Conservation (phyloP, 2,329 filamentous ascomycete species). For the Fusarium tuaranense region DNA sequence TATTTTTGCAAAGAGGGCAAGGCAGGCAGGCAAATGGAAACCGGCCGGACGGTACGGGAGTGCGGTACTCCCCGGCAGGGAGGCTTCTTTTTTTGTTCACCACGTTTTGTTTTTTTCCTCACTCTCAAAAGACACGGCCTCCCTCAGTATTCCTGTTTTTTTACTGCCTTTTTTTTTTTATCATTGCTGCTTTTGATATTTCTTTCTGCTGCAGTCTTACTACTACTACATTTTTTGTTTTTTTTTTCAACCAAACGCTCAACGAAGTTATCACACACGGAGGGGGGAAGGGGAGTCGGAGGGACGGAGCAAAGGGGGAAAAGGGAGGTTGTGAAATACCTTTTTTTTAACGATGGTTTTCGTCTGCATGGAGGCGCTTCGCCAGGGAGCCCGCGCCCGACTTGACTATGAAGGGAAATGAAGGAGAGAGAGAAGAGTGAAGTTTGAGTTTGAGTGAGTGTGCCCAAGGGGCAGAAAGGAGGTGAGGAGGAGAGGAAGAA, state of each 20-base stretch:
- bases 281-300: neutral
- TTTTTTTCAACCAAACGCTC: conserved; percentile 12
- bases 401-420: neutral
- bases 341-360: conserved; percentile 12
- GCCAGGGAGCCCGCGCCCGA: conserved; percentile 7
- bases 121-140: conserved; percentile 32
- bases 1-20: conserved; percentile 20
- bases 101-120: conserved; percentile 14
- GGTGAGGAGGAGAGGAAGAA: neutral
- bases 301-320: neutral
- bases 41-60: conserved; percentile 29
- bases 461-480: neutral
- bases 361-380: neutral
- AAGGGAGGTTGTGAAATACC: conserved; percentile 14
- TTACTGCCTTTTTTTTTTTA: conserved; percentile 11
- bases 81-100: conserved; percentile 16
- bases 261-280: conserved; percentile 2
- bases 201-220: conserved; percentile 21
- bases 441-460: neutral
- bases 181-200: conserved; percentile 12
- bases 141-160: conserved; percentile 29
- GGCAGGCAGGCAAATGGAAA: conserved; percentile 24
- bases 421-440: neutral
- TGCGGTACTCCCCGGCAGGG: conserved; percentile 25
- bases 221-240: conserved; percentile 20